Percentiles rank a stretch among this genome's conserved stretches.
These are phyloP conservation scores for Acrocalymma vagum DNA, from an alignment of 2,329 filamentous ascomycete species.

Conservation along the genomic window DNA sequence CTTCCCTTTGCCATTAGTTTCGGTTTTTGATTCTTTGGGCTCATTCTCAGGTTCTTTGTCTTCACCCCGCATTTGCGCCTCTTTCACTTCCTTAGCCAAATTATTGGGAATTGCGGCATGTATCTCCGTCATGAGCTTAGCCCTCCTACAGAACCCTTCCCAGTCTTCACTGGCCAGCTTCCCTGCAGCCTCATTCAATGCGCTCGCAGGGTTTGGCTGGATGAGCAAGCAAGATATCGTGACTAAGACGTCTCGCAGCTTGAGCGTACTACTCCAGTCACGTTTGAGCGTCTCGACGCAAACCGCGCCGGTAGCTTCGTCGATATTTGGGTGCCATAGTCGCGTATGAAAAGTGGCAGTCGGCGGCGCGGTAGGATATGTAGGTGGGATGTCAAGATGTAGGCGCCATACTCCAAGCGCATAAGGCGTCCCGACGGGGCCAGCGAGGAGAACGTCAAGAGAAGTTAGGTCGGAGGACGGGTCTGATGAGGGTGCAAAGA, in stretches of 20 bases:
- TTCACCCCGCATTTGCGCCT: conserved; percentile 65
- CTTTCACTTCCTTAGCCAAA: conserved; percentile 54
- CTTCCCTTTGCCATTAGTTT: conserved; percentile 33
- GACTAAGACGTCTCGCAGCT: conserved; percentile 65
- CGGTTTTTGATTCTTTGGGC: conserved; percentile 19
- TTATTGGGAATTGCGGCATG: conserved; percentile 63
- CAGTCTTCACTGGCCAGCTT: conserved; percentile 66
- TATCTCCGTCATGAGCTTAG: conserved; percentile 69
- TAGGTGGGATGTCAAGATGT: conserved; percentile 66
- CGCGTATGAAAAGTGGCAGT: conserved; percentile 68
- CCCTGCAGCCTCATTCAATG: conserved; percentile 68
- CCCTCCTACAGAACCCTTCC: conserved; percentile 63
- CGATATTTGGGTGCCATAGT: conserved; percentile 72
- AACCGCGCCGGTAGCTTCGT: conserved; percentile 67
- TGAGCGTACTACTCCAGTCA: conserved; percentile 67
- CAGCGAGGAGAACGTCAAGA: conserved; percentile 66
- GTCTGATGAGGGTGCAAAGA: conserved; percentile 58
- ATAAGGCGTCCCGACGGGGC: conserved; percentile 68
- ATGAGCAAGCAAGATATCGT: conserved; percentile 70
- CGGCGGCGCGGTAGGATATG: conserved; percentile 62
- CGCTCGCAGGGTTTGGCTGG: conserved; percentile 70
- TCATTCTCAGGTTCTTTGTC: conserved; percentile 46
- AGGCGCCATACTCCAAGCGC: conserved; percentile 66
- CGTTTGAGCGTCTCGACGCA: conserved; percentile 72
- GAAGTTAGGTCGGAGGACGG: conserved; percentile 63